Percentiles rank a stretch among this genome's conserved stretches.
Conservation (phyloP, 768 basidiomycete genomes). For the Paxillus rubicundulus region DNA sequence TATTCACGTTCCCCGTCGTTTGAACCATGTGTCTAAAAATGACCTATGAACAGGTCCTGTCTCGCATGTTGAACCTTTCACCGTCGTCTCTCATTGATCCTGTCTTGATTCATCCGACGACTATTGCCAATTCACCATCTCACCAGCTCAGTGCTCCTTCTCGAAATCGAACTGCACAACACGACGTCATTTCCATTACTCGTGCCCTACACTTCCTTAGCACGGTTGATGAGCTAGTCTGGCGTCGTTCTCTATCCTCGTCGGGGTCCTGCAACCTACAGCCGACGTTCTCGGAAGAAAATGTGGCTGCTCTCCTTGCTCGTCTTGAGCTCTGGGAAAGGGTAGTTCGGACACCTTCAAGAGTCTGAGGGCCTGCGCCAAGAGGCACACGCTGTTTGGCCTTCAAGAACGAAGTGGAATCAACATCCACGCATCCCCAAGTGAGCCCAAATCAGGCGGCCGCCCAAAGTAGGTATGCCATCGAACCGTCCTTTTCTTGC, state of each 20-base stretch:
- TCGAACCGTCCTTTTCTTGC: too few relatives aligned
- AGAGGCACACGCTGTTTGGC: background rate
- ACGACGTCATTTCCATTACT: conserved; percentile 20
- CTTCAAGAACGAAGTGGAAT: too few relatives aligned
- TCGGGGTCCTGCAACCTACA: conserved; percentile 10
- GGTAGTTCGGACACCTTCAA: conserved; percentile 20
- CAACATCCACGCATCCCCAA: background rate
- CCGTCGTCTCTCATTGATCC: background rate
- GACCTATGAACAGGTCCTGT: conserved; percentile 9
- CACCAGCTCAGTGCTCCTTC: background rate
- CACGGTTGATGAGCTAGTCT: conserved; percentile 27
- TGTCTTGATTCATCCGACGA: background rate
- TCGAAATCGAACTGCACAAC: background rate
- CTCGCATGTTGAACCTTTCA: conserved; percentile 13
- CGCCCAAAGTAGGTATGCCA: too few relatives aligned
- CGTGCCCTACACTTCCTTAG: conserved; percentile 26
- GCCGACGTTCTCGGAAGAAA: conserved; percentile 25
- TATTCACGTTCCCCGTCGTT: background rate
- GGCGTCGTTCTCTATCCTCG: conserved; percentile 18
- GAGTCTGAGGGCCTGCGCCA: conserved; percentile 4
- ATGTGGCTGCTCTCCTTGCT: conserved; percentile 18
- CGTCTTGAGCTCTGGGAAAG: conserved; percentile 31
- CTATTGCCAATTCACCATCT: background rate
- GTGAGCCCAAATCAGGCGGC: too few relatives aligned
- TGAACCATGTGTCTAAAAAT: background rate